Percentiles rank a stretch among this genome's conserved stretches.
phyloP scores from a whole-genome alignment of 2,329 filamentous ascomycete species.

The Fusarium paranaense region DNA sequence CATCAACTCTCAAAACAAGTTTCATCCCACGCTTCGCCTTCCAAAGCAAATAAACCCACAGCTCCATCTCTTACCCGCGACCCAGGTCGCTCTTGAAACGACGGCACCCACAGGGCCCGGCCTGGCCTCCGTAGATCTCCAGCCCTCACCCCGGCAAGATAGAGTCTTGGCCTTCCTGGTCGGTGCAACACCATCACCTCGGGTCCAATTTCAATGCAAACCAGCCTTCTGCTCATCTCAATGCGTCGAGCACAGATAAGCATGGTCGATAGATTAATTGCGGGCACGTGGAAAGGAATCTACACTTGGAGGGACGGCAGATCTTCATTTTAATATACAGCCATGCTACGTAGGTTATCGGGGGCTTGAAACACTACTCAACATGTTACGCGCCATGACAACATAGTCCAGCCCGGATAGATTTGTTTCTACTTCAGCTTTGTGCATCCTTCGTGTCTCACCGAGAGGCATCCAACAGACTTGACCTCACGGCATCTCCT shows the following conservation, averaged over 20 bases:
- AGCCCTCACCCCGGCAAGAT: conserved; percentile 15
- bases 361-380: background rate
- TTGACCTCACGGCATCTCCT: conserved; percentile 1
- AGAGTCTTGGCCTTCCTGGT: background rate
- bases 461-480: background rate
- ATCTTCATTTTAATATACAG: conserved; percentile 29
- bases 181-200: conserved; percentile 16
- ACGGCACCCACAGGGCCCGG: background rate
- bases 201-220: conserved; percentile 30
- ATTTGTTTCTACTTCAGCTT: conserved; percentile 7
- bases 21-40: background rate
- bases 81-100: conserved; percentile 25
- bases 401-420: background rate
- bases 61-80: background rate
- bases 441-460: conserved; percentile 11
- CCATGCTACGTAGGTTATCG: conserved; percentile 1
- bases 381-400: background rate
- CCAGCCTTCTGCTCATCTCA: conserved; percentile 4
- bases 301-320: conserved; percentile 2
- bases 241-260: background rate
- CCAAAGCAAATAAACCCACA: conserved; percentile 2
- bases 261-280: background rate
- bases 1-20: background rate
- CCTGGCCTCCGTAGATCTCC: conserved; percentile 16
- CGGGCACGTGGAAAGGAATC: background rate